A percentile compares a stretch with the other conserved stretches of the same genome.
Evolutionary conservation across 345 rosid species (phyloP).

Genomic region (Durio zibethinus): DNA sequence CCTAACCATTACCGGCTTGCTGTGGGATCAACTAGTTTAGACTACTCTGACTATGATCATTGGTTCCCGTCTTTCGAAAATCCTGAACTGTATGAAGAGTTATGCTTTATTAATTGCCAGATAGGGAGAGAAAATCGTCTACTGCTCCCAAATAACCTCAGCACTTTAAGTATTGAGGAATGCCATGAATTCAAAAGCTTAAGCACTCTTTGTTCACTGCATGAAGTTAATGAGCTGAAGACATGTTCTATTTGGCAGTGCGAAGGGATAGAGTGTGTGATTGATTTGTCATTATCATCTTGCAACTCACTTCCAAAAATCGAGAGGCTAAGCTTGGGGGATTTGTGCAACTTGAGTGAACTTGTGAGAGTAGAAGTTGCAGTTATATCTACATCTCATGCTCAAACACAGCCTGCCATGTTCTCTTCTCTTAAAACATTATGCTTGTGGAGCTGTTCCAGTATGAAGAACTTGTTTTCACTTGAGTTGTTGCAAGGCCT

Average conservation of each 20-base stretch:
- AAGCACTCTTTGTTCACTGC: too few relatives aligned
- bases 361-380: neutral
- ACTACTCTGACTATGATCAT: too few relatives aligned
- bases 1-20: too few relatives aligned
- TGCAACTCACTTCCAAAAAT: neutral
- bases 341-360: neutral
- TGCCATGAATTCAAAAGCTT: too few relatives aligned
- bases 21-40: neutral
- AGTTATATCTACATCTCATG: neutral
- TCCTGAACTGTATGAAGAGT: too few relatives aligned
- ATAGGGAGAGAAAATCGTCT: too few relatives aligned
- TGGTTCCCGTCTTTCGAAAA: too few relatives aligned
- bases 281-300: neutral
- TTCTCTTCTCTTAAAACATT: neutral
- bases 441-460: accelerated
- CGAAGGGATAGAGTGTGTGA: neutral
- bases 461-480: neutral
- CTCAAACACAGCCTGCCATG: neutral
- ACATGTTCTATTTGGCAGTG: too few relatives aligned
- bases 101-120: too few relatives aligned
- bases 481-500: neutral
- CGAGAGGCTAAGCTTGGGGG: neutral
- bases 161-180: too few relatives aligned
- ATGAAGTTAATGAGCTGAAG: too few relatives aligned
- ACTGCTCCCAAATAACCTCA: too few relatives aligned